Percentiles rank a stretch among this genome's conserved stretches.
phyloP scores from a whole-genome alignment of 2,329 filamentous ascomycete genomes.

The Verticillium longisporum region DNA sequence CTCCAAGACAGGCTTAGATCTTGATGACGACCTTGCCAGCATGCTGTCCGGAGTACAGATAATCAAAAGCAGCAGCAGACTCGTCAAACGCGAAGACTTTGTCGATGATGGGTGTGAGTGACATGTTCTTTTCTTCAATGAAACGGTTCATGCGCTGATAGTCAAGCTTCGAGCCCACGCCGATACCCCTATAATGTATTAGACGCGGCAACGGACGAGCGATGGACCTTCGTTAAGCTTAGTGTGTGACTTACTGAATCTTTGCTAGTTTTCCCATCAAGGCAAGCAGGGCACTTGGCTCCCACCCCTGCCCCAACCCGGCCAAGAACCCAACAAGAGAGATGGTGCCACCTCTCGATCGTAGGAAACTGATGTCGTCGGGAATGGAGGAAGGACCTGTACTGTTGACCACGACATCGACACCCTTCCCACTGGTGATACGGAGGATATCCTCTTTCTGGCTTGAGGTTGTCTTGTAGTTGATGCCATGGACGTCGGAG shows the following conservation, averaged over 20 bases:
- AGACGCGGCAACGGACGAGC: neutral
- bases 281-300: conserved; percentile 1
- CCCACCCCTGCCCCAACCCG: neutral
- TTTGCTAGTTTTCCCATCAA: conserved; percentile 4
- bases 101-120: conserved; percentile 1
- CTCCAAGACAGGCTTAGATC: neutral
- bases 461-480: conserved; percentile 15
- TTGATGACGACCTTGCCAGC: conserved; percentile 6
- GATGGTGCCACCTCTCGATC: neutral
- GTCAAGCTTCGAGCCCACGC: conserved; percentile 2
- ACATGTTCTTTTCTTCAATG: conserved; percentile 1
- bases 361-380: conserved; percentile 9
- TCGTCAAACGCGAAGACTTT: conserved; percentile 2
- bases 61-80: conserved; percentile 1
- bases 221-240: neutral
- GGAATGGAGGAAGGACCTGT: conserved; percentile 13
- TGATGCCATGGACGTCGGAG: conserved; percentile 12
- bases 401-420: conserved; percentile 19
- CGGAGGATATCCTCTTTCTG: conserved; percentile 11
- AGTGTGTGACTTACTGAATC: neutral
- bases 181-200: neutral
- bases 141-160: conserved; percentile 1
- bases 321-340: conserved; percentile 5
- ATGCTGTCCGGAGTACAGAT: conserved; percentile 4
- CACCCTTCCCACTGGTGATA: conserved; percentile 16